Evolutionary conservation across 108 stramenopile genomes (phyloP).

Genomic region (Pelagomonas calceolata): DNA sequence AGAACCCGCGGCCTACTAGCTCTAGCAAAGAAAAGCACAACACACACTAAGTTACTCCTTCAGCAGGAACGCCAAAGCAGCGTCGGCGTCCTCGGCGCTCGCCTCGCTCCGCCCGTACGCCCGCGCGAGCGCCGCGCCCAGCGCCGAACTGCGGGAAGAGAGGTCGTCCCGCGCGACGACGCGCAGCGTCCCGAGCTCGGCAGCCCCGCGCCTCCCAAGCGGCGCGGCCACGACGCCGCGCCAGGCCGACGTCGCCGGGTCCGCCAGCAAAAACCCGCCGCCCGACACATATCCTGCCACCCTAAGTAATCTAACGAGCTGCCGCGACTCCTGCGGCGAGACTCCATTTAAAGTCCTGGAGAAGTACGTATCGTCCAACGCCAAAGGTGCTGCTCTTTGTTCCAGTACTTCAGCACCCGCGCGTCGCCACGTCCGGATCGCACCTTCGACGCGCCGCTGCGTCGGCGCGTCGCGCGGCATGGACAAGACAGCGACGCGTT

Average conservation of each 20-base stretch:
- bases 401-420: background rate
- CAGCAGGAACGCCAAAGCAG: background rate
- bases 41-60: background rate
- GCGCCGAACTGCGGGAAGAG: background rate
- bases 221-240: background rate
- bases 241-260: background rate
- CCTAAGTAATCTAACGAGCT: background rate
- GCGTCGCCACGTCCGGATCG: background rate
- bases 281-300: background rate
- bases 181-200: background rate
- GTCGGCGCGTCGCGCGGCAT: background rate
- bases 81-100: background rate
- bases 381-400: background rate
- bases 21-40: no score
- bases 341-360: background rate
- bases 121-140: background rate
- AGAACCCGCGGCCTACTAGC: no score
- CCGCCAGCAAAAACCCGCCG: background rate
- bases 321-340: background rate
- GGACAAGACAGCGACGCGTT: background rate
- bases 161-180: background rate
- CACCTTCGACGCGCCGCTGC: background rate
- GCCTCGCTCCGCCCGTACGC: background rate
- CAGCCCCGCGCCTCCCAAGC: background rate
- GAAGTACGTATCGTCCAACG: background rate